phyloP scores from a whole-genome alignment of 2,329 filamentous ascomycete species.

The Thermochaetoides dissita region DNA sequence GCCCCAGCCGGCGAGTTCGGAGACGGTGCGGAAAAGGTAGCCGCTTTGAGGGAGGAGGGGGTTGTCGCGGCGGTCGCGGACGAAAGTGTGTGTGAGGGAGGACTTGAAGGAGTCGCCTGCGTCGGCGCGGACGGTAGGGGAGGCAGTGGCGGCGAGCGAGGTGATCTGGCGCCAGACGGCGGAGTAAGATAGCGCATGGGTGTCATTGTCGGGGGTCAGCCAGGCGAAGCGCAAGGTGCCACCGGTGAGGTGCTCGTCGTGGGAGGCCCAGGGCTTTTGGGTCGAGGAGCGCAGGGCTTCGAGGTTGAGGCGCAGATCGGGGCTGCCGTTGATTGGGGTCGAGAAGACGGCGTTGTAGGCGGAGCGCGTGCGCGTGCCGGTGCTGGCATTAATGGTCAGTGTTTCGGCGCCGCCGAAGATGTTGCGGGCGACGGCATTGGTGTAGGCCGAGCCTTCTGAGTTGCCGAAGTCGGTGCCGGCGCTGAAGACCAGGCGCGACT shows the following conservation, averaged over 20 bases:
- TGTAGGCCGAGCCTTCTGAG: conserved; percentile 84
- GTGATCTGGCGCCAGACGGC: conserved; percentile 83
- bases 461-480: conserved; percentile 92
- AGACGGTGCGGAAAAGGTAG: conserved; percentile 62
- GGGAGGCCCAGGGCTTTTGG: conserved; percentile 82
- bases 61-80: conserved; percentile 67
- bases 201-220: conserved; percentile 48
- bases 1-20: conserved; percentile 79
- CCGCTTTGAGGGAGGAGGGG: conserved; percentile 72
- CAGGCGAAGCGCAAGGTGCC: conserved; percentile 65
- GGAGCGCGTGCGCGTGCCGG: conserved; percentile 80
- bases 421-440: conserved; percentile 76
- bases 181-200: conserved; percentile 68
- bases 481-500: conserved; percentile 73
- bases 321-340: conserved; percentile 70
- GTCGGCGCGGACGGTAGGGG: conserved; percentile 66
- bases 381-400: conserved; percentile 70
- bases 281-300: conserved; percentile 74
- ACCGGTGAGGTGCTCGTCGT: conserved; percentile 77
- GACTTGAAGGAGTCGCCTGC: conserved; percentile 88
- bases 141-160: conserved; percentile 58
- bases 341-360: conserved; percentile 81
- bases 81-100: conserved; percentile 68
- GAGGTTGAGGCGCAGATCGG: conserved; percentile 63
- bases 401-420: conserved; percentile 89